Base-by-base conservation (phyloP, 2,329 filamentous ascomycete species). In the Talaromyces piceae region DNA sequence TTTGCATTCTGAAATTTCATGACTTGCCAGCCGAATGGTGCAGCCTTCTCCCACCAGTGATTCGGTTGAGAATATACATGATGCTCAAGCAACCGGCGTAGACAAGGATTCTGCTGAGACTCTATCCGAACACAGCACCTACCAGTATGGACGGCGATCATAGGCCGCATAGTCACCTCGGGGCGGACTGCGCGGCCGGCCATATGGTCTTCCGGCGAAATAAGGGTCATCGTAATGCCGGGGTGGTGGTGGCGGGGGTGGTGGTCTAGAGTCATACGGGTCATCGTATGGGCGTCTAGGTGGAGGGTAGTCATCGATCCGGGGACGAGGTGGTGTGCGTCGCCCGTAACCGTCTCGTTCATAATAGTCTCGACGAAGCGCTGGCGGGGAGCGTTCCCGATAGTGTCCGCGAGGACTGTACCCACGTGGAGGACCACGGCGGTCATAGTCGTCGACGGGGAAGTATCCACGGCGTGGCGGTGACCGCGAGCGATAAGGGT, bases 321-420 rank as follows among this genome's bases (percentile, higher is more conserved):
- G 84, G 57, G 86, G 84, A 58, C 87, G 85, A 41, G 87, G 86
- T 55, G 89, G 88, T 51, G 88, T 89, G 52, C 88, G 85, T 63
- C 91, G 90, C 46, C 85, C 81, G 61, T 87, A 83, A 59, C 77
- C 77, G 64, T 86, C 83, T 57, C 91, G 88, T 44, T 88, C 85
- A 71, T 96, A 95, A 72, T 95, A 95, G 54, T 91, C 87, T 59
- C 88, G 85, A 54, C 86, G 78, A 50, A 71, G 58, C 18, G 80
- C 85, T 52, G 86, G 86, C 44, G 80, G 77, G 63, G 88, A 91
- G 62, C 91, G 84, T 64, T 94, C 89, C 66, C 91, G 90, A 71
- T 95, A 95, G 57, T 87, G 81, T 58, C 87, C 83, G 57, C 86
- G 85, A 56, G 90, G 91, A 69, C 87, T 94, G 69, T 94, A 95